Base-by-base conservation (phyloP, 2,329 filamentous ascomycete genomes). In the Lachnellula subtilissima region DNA sequence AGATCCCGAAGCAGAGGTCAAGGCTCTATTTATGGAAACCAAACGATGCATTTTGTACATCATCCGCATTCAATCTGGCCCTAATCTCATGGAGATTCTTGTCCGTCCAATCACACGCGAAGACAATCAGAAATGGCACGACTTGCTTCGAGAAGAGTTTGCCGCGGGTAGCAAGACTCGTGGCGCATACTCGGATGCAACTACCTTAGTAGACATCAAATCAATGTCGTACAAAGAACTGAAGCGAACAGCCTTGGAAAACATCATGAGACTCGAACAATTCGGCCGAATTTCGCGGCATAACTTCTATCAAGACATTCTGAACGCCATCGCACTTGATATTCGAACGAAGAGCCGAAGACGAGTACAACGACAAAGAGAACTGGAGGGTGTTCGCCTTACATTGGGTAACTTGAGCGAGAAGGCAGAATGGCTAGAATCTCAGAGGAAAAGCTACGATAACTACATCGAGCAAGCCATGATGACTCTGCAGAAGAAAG, bases 401-500 rank as follows among this genome's bases (percentile, higher is more conserved):
- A 94, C 90, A 1, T 78, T 94, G 15, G 73, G 79, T 45, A 89
- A 91, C 62, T 75, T 95, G 59, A 86, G 90, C 72, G 85, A 91
- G 65, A 94, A 99, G 75, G 92, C 93, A 39, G 83, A 85, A 62
- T 99, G 95, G 74, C 82, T 99, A 9, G 94, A 99, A 70, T 88
- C 91, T 65, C 94, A 99, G 74, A 84, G 96, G 58, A 96, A 96
- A 79, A 94, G 87, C 62, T 99, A 99, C 75, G 96, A 99, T 70
- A 91, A 99, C 75, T 99, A 99, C 74, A 96, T 99, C 69, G 95
- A 99, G 75, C 92, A 96, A 72, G 93, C 94, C 49, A 97, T 99
- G 90, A 82, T 92, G 58, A 99, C 95, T 4, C 79, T 99, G 56
- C 94, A 97, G 73, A 96, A 97, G 73, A 97, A 97, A 75, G 92